These are phyloP conservation scores for Juglanconis juglandina DNA, from an alignment of 2,329 filamentous ascomycete species.

Conservation along the genomic window DNA sequence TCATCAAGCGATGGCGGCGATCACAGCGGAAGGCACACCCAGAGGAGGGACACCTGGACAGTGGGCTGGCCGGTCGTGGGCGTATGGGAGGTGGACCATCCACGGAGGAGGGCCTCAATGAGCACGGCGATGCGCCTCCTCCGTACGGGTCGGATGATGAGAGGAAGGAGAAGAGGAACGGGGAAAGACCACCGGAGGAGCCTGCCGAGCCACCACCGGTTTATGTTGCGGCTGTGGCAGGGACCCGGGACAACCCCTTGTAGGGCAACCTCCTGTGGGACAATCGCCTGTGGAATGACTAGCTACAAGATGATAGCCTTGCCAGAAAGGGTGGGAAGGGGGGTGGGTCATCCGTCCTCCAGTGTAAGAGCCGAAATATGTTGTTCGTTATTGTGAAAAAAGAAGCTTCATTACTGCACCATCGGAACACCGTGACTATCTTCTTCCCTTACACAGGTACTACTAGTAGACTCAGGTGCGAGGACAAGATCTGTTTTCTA, in stretches of 20 bases:
- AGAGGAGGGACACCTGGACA: neutral
- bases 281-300: too few relatives aligned
- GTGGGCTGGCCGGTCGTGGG: neutral
- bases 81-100: neutral
- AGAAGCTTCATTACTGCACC: too few relatives aligned
- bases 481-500: too few relatives aligned
- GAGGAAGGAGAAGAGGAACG: neutral
- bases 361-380: too few relatives aligned
- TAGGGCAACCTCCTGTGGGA: neutral
- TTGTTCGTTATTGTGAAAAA: too few relatives aligned
- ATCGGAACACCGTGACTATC: too few relatives aligned
- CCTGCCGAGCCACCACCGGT: neutral
- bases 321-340: too few relatives aligned
- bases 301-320: too few relatives aligned
- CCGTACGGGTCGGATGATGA: slow-evolving; percentile 19
- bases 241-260: neutral
- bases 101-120: slow-evolving; percentile 23
- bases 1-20: neutral
- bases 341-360: too few relatives aligned
- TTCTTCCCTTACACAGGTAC: too few relatives aligned
- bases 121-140: slow-evolving; percentile 26
- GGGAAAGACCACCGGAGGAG: neutral
- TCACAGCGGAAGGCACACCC: neutral
- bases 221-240: neutral
- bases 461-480: too few relatives aligned